A percentile compares a stretch with the other conserved stretches of the same genome.
Conservation (phyloP, 768 basidiomycete species). For the Tulasnella sp. region DNA sequence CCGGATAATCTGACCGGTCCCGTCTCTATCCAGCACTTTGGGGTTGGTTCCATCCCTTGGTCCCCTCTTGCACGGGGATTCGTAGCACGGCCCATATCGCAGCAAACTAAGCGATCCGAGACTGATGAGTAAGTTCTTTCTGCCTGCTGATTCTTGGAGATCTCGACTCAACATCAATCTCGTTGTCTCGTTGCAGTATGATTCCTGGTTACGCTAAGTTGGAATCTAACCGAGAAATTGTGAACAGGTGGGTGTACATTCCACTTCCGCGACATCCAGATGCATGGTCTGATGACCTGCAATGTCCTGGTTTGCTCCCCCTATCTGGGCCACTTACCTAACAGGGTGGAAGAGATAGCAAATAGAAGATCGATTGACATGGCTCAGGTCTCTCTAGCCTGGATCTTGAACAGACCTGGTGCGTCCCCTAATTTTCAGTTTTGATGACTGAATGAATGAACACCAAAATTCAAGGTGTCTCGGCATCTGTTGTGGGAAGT, state of each 20-base stretch:
- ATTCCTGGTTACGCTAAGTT: no score
- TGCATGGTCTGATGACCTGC: neutral
- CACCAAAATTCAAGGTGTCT: no score
- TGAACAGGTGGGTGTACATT: no score
- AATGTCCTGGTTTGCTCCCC: neutral
- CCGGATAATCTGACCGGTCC: no score
- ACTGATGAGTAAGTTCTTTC: neutral
- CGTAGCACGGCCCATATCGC: conserved; percentile 11
- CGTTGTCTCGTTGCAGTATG: no score
- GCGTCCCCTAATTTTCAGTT: no score
- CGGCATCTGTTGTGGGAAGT: conserved; percentile 47
- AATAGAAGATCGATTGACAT: neutral
- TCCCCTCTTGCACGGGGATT: conserved; percentile 15
- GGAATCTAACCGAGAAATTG: no score
- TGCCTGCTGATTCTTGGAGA: neutral
- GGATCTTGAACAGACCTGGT: conserved; percentile 25
- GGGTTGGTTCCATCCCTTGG: conserved; percentile 17
- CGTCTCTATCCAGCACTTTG: conserved; percentile 2
- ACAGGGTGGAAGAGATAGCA: neutral
- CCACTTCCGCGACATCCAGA: no score
- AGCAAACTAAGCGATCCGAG: neutral
- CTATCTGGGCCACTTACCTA: no score
- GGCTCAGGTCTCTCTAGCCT: conserved; percentile 34
- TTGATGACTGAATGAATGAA: no score
- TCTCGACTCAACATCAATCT: neutral